phyloP scores from a whole-genome alignment of 257 asterid genomes.

The Petrea volubilis region DNA sequence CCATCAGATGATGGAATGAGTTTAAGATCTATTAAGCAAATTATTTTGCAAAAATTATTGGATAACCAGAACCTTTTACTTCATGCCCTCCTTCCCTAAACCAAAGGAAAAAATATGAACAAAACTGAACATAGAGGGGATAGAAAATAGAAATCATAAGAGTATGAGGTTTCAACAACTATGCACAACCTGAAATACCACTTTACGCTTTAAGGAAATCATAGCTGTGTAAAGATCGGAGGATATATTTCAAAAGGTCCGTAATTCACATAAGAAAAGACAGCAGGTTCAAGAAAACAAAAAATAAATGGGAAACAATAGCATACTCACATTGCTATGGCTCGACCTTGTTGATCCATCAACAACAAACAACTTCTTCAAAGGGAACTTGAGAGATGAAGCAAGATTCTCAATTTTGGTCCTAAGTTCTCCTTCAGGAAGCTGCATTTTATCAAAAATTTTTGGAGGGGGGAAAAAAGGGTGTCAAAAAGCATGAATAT shows the following conservation, averaged over 20 bases:
- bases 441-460: slow-evolving; percentile 48
- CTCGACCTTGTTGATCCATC: slow-evolving; percentile 99
- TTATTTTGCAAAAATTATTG: background rate
- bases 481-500: background rate
- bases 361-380: slow-evolving; percentile 89
- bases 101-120: background rate
- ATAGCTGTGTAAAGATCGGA: background rate
- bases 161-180: slow-evolving; percentile 4
- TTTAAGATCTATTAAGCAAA: background rate
- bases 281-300: background rate
- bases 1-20: slow-evolving; percentile 6
- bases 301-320: background rate
- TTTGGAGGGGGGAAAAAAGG: background rate
- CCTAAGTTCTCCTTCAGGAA: slow-evolving; percentile 90
- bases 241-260: slow-evolving; percentile 9
- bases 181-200: background rate
- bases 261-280: background rate
- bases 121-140: background rate
- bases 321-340: slow-evolving; percentile 89
- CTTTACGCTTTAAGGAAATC: background rate
- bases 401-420: slow-evolving; percentile 85
- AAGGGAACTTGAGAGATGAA: slow-evolving; percentile 84
- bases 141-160: background rate
- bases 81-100: slow-evolving; percentile 4
- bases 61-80: background rate